These are phyloP conservation scores for Pleurotus tuber-regium DNA, from an alignment of 768 basidiomycete genomes.

Conservation along the genomic window DNA sequence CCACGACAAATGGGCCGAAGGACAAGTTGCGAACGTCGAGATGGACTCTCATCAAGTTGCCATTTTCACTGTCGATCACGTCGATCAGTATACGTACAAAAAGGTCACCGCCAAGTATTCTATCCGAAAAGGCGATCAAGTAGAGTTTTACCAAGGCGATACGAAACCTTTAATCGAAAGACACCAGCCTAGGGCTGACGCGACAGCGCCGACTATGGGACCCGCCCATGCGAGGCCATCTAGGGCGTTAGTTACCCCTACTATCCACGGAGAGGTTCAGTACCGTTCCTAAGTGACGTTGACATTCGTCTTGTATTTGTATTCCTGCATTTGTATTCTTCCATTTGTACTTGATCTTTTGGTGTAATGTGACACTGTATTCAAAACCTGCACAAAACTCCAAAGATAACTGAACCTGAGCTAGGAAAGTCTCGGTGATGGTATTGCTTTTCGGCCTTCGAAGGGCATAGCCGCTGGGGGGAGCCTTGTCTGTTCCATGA, in stretches of 20 bases:
- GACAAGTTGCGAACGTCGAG: not conserved
- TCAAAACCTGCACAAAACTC: no score
- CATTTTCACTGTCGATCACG: not conserved
- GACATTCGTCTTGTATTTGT: no score
- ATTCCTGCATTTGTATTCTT: no score
- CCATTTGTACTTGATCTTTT: no score
- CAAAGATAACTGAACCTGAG: no score
- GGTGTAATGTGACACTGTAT: no score
- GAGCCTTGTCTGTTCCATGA: no score
- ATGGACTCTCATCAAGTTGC: not conserved
- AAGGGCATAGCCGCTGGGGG: no score
- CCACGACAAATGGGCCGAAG: not conserved
- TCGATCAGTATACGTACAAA: not conserved
- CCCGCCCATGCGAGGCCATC: not conserved
- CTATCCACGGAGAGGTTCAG: not conserved
- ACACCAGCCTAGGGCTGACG: not conserved
- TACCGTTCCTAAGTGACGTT: no score
- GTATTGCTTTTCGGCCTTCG: no score
- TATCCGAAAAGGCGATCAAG: not conserved
- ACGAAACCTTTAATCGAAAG: not conserved
- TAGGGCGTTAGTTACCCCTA: not conserved
- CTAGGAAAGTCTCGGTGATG: no score
- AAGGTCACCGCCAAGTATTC: not conserved
- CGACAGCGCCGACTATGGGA: constrained; percentile 1
- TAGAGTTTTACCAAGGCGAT: not conserved